phyloP scores from a whole-genome alignment of 2,329 filamentous ascomycete genomes.

The Cladosporium sp. region DNA sequence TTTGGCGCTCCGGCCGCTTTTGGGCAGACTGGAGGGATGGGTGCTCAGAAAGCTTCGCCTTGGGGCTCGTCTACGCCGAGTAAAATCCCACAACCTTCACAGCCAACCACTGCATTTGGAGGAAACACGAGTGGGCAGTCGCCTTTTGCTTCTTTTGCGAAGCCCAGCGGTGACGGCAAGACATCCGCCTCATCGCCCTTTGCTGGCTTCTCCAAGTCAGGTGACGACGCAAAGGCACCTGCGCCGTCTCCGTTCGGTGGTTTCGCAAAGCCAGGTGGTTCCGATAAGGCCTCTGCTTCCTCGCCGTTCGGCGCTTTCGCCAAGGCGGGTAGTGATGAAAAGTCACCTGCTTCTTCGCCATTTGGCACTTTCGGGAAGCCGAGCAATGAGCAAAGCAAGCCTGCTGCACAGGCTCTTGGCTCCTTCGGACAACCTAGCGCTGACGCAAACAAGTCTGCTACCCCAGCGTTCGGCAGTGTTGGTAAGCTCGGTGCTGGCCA shows the following conservation, averaged over 20 bases:
- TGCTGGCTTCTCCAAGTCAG: constrained; percentile 30
- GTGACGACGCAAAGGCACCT: constrained; percentile 18
- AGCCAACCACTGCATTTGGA: constrained; percentile 20
- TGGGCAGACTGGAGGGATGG: constrained; percentile 28
- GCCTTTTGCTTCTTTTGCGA: constrained; percentile 14
- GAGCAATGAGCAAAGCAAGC: constrained; percentile 3
- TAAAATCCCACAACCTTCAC: background rate
- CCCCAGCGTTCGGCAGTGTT: constrained; percentile 18
- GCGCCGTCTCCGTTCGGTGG: constrained; percentile 21
- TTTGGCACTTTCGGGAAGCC: constrained; percentile 35
- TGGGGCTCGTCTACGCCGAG: constrained; percentile 25
- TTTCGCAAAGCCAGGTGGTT: background rate
- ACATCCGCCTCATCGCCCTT: constrained; percentile 31
- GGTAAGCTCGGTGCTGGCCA: constrained; percentile 1
- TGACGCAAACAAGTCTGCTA: constrained; percentile 6
- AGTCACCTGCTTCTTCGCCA: constrained; percentile 26
- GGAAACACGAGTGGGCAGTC: constrained; percentile 23
- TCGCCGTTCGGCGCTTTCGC: constrained; percentile 17
- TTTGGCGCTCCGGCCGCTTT: constrained; percentile 24
- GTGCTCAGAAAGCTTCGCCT: constrained; percentile 28
- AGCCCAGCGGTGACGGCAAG: constrained; percentile 4
- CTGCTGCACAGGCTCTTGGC: constrained; percentile 32
- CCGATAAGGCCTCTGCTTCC: constrained; percentile 9
- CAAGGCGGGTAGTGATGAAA: background rate
- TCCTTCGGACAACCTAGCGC: constrained; percentile 29